Evolutionary conservation across 2,329 filamentous ascomycete species (phyloP), one percentile per base, ranked within the genome.

Genomic region (Apiospora phragmitis): DNA sequence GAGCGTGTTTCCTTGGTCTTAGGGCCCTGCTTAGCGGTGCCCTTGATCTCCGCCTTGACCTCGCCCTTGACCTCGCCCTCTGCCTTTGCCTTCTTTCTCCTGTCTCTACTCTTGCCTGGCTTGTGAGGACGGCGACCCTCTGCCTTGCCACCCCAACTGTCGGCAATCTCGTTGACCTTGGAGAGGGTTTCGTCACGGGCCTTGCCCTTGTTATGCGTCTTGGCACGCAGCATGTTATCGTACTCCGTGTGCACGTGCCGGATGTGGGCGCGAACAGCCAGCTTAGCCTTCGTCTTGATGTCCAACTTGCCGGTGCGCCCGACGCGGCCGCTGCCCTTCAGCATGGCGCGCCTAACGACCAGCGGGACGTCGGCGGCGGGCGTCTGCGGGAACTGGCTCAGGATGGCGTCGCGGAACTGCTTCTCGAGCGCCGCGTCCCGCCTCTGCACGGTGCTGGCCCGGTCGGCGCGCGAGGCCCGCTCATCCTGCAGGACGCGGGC

Each of bases 251-350:
- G 81, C 3, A 70, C 72, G 73, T 88, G 86, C 8, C 87, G 80
- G 5, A 86, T 80, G 72, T 88, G 84, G 3, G 87, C 86, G 29
- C 81, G 76, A 16, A 88, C 85, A 2, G 85, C 87, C 32, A 87
- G 79, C 65, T 77, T 73, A 5, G 83, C 85, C 72, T 82, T 86
- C 18, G 80, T 75, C 8, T 78, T 76, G 45, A 85, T 65, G 0
- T 77, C 76, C 7, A 86, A 74, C 62, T 72, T 83, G 1, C 76
- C 76, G 1, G 82, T 83, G 68, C 86, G 78, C 3, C 86, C 87
- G 1, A 88, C 86, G 12, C 86, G 79, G 1, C 85, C 76, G 55
- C 81, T 85, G 29, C 80, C 73, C 76, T 87, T 88, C 73, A 79
- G 74, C 72, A 85, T 82, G 0, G 85, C 80, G 51, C 83, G 82